phyloP scores from a whole-genome alignment of 345 rosid genomes.

The Dovyalis caffra region DNA sequence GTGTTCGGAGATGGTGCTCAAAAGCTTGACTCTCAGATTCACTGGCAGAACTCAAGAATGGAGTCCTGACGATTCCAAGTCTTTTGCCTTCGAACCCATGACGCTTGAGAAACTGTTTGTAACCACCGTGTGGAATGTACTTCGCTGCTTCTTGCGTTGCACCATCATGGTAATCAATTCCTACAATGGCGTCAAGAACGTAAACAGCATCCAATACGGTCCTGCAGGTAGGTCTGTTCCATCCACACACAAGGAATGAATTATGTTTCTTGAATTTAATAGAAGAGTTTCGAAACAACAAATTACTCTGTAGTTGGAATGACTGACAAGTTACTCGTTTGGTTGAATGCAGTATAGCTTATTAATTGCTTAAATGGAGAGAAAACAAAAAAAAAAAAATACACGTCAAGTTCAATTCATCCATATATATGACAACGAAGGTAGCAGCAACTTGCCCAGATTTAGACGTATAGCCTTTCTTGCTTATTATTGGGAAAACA shows the following conservation, averaged over 20 bases:
- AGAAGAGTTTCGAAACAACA: background rate
- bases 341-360: too few species aligned
- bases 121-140: slow-evolving; percentile 55
- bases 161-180: slow-evolving; percentile 34
- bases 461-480: too few species aligned
- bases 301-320: too few species aligned
- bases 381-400: too few species aligned
- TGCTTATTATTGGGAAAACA: too few species aligned
- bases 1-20: slow-evolving; percentile 38
- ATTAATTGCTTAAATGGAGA: too few species aligned
- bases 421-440: too few species aligned
- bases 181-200: slow-evolving; percentile 46
- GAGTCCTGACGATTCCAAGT: slow-evolving; percentile 45
- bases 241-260: background rate
- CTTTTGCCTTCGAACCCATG: slow-evolving; percentile 56
- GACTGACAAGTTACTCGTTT: too few species aligned
- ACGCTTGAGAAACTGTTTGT: slow-evolving; percentile 46
- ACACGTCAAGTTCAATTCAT: too few species aligned
- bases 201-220: slow-evolving; percentile 45
- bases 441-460: too few species aligned
- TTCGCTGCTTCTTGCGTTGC: slow-evolving; percentile 44
- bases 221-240: slow-evolving; percentile 45
- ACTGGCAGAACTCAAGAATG: slow-evolving; percentile 19
- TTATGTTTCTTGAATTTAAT: background rate
- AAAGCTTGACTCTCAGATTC: slow-evolving; percentile 20